Evolutionary conservation across 2,329 filamentous ascomycete species (phyloP), one percentile per base, ranked within the genome.

Genomic region (Colletotrichum musae): DNA sequence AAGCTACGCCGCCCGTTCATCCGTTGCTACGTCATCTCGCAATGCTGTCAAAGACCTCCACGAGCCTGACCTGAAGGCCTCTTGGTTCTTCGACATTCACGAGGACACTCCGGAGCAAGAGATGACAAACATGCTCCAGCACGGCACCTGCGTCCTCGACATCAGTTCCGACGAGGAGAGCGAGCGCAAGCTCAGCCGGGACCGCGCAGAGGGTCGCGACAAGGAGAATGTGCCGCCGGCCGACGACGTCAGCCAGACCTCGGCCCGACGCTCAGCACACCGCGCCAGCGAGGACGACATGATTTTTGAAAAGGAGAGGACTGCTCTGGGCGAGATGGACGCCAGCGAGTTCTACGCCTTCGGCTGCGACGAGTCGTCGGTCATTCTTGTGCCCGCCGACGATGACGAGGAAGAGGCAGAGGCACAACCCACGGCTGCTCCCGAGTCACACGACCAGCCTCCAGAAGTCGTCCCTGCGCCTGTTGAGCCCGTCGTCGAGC

Each of bases 1-100:
- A 6, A 85, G 85, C 71, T 92, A 91, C 78, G 82, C 82, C 4
- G 82, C 85, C 53, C 86, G 84, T 67, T 74, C 77, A 16, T 68
- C 75, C 13, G 64, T 75, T 66, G 73, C 77, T 26, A 70, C 77
- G 61, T 76, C 75, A 72, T 74, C 75, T 64, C 68, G 71, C 28
- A 63, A 64, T 57, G 47, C 53, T 6, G 41, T 54, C 57, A 70
- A 68, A 62, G 74, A 76, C 52, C 76, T 87, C 43, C 72, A 80
- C 50, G 83, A 84, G 69, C 77, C 84, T 24, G 84, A 87, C 61
- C 79, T 86, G 74, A 88, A 92, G 77, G 86, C 89, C 41, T 87
- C 87, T 67, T 98, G 94, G 95, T 92, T 92, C 84, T 98, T 99
- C 77, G 93, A 95, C 68, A 98, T 99, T 76, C 92, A 98, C 78